A percentile compares a stretch with the other conserved stretches of the same genome.
Conservation (phyloP, 768 basidiomycete genomes). For the Pholiota conissans region DNA sequence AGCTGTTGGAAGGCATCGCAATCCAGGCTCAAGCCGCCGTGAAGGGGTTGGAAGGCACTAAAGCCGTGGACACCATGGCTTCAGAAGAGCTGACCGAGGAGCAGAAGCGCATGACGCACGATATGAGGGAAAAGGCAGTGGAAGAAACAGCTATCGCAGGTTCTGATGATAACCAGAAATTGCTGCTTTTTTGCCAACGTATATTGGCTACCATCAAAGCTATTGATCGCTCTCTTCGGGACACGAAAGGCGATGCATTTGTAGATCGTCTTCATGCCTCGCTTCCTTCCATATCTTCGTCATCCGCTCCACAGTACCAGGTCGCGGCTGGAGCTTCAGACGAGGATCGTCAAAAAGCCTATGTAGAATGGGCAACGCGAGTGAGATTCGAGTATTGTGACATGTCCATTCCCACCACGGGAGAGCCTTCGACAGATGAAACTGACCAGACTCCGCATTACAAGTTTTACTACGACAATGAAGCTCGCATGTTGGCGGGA, state of each 20-base stretch:
- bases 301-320: conserved; percentile 34
- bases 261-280: conserved; percentile 74
- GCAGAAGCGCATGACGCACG: conserved; percentile 80
- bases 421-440: conserved; percentile 26
- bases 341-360: conserved; percentile 65
- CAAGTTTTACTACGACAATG: conserved; percentile 81
- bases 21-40: conserved; percentile 92
- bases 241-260: conserved; percentile 89
- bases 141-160: conserved; percentile 41
- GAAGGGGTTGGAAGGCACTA: conserved; percentile 77
- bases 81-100: conserved; percentile 82
- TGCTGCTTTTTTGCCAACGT: conserved; percentile 81
- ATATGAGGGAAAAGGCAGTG: conserved; percentile 66
- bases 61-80: conserved; percentile 41
- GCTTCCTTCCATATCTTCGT: conserved; percentile 69
- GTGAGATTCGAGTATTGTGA: conserved; percentile 93
- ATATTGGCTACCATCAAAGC: conserved; percentile 80
- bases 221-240: conserved; percentile 85
- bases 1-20: conserved; percentile 86
- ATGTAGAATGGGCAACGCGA: conserved; percentile 82
- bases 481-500: conserved; percentile 80
- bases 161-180: conserved; percentile 75
- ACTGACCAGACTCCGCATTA: conserved; percentile 67
- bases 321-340: conserved; percentile 61
- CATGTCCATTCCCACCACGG: conserved; percentile 46